Base-by-base conservation (phyloP, 176 grass and related monocot species). In the Miscanthus lutarioriparius region DNA sequence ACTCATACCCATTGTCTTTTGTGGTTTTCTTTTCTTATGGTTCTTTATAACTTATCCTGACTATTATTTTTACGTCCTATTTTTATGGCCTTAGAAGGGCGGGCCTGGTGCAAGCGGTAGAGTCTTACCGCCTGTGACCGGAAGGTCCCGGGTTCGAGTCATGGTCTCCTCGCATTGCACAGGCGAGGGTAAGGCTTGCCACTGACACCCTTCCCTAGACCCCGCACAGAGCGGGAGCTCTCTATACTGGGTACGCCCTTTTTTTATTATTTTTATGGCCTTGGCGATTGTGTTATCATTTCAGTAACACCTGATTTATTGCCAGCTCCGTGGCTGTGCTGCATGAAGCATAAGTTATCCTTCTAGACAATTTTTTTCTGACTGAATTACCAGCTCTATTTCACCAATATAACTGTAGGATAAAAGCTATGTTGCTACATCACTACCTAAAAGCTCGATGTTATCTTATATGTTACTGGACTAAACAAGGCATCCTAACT, bases 261-360 rank as follows among this genome's bases (percentile, higher is more conserved):
- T n/a, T n/a, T n/a, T n/a, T n/a, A n/a, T n/a, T 35, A 25, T 64
- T 72, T 45, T 71, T 40, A 45, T 44, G 66, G 26, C 20, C 59
- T 56, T 48, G n/a, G 41, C 36, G 25, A 73, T 67, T 78, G 53
- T 58, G 19, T 56, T 74, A 51, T 38, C 39, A 35, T 7, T 44
- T 58, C 32, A 44, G 15, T 32, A 54, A 66, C 41, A 19, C 44
- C 9, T 20, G 23, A 5, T 10, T 87, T 36, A 25, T 77, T 76
- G 47, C 13, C 19, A 47, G 37, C 27, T 76, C 74, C 36, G 59
- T 75, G 27, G 17, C 0, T 75, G 47, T 79, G 22, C 58, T 61
- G 22, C n/a, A 47, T 78, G 86, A 80, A 67, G 67, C 53, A 33
- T 67, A 43, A 16, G 25, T 58, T 88, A 72, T 73, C 39, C 41